phyloP scores from a whole-genome alignment of 805 yeast genomes.

The Ogataea neopini region DNA sequence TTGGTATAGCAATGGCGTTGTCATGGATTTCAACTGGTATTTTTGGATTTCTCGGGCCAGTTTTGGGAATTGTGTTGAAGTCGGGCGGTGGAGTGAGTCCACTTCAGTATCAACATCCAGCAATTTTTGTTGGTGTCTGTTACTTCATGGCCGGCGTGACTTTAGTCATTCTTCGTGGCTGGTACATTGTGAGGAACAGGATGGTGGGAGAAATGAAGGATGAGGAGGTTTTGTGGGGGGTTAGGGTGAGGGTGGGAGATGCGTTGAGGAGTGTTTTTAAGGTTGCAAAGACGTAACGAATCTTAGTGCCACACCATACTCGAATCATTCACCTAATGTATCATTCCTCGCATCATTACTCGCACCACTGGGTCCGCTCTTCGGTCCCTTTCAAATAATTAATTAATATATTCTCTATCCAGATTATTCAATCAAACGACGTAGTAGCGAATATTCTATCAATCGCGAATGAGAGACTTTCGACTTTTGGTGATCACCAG shows the following conservation, averaged over 20 bases:
- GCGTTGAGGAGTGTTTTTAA: conserved; percentile 10
- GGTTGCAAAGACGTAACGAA: conserved; percentile 2
- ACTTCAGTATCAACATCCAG: conserved; percentile 50
- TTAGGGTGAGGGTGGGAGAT: conserved; percentile 14
- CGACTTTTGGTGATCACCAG: no score
- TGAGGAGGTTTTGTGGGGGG: conserved; percentile 23
- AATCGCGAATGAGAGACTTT: no score
- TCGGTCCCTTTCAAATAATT: no score
- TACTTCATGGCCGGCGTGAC: conserved; percentile 47
- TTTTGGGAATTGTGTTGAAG: conserved; percentile 57
- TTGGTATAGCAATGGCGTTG: conserved; percentile 50
- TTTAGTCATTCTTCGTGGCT: conserved; percentile 52
- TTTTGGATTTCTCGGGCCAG: conserved; percentile 57
- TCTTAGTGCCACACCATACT: no score
- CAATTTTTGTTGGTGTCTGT: conserved; percentile 59
- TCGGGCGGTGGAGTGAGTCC: conserved; percentile 38
- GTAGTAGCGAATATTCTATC: no score
- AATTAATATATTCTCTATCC: background rate
- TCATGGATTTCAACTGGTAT: conserved; percentile 53
- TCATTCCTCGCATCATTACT: no score
- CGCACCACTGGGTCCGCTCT: no score
- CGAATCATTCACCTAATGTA: no score
- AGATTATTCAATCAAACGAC: no score
- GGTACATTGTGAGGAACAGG: conserved; percentile 52
- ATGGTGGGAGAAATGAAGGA: conserved; percentile 18